A percentile compares a stretch with the other conserved stretches of the same genome.
Conservation (phyloP, 805 yeast species). For the Saturnispora halmiae region DNA sequence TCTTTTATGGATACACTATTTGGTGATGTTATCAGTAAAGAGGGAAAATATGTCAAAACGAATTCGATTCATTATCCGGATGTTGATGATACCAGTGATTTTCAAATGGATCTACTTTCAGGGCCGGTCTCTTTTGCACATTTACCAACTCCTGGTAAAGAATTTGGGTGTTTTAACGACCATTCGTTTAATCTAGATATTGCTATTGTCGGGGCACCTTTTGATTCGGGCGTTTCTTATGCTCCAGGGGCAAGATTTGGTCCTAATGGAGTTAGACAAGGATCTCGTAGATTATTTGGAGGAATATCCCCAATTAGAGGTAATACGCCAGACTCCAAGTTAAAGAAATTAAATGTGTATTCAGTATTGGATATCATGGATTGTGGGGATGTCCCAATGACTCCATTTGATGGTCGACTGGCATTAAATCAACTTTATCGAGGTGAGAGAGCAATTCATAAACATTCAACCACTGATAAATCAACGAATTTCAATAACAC, state of each 20-base stretch:
- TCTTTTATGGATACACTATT: constrained; percentile 21
- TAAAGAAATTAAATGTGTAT: constrained; percentile 36
- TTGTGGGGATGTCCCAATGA: constrained; percentile 55
- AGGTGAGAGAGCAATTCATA: constrained; percentile 41
- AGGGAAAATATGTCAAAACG: neutral
- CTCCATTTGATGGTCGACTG: constrained; percentile 50
- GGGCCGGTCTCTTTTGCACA: constrained; percentile 51
- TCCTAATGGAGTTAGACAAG: constrained; percentile 39
- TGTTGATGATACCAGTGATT: constrained; percentile 31
- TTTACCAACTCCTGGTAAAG: constrained; percentile 32
- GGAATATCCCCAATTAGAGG: constrained; percentile 37
- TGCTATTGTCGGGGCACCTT: constrained; percentile 52
- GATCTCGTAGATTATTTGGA: constrained; percentile 35
- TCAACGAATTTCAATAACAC: constrained; percentile 19
- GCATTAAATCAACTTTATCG: constrained; percentile 50
- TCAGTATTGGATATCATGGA: constrained; percentile 36
- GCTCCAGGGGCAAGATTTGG: constrained; percentile 55
- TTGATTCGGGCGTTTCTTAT: constrained; percentile 47
- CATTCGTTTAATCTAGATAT: constrained; percentile 35
- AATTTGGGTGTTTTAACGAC: constrained; percentile 35
- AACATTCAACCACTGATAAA: constrained; percentile 23
- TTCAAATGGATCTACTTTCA: constrained; percentile 29
- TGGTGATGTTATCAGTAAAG: constrained; percentile 18
- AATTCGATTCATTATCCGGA: constrained; percentile 26
- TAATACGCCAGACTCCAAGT: constrained; percentile 26